phyloP scores from a whole-genome alignment of 768 basidiomycete genomes.

The Kwoniella europaea region DNA sequence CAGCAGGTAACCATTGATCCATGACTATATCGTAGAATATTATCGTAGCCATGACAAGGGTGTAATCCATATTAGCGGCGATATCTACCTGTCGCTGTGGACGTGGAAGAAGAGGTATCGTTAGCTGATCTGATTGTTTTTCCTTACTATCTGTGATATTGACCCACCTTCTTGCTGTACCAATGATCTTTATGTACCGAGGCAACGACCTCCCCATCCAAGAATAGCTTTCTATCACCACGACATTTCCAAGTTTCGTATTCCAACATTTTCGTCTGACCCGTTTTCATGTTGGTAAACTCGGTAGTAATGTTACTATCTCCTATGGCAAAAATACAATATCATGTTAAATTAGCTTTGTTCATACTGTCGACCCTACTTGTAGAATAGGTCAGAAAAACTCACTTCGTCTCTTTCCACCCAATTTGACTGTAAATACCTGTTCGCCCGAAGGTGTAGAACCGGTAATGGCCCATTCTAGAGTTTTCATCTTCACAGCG shows the following conservation, averaged over 20 bases:
- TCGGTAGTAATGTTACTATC: neutral
- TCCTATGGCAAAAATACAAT: neutral
- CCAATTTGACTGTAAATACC: neutral
- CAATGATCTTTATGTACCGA: neutral
- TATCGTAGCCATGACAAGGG: neutral
- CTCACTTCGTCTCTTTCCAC: neutral
- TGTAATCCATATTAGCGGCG: slow-evolving; percentile 5
- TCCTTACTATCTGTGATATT: neutral
- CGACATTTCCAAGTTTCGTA: slow-evolving; percentile 2
- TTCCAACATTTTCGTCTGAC: neutral
- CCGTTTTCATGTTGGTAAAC: neutral
- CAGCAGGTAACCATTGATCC: slow-evolving; percentile 6
- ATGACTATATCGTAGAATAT: slow-evolving; percentile 3
- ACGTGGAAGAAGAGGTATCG: neutral
- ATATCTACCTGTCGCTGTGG: neutral
- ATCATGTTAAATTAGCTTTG: neutral
- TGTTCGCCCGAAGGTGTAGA: neutral
- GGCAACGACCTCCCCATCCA: neutral
- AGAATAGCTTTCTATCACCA: neutral
- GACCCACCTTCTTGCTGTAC: neutral
- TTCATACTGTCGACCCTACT: neutral
- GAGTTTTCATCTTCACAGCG: neutral
- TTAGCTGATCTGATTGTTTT: neutral
- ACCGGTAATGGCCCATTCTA: neutral
- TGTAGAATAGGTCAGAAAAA: neutral